These are phyloP conservation scores for Ceratocystis alfenasii DNA, from an alignment of 2,329 filamentous ascomycete genomes.

Conservation along the genomic window DNA sequence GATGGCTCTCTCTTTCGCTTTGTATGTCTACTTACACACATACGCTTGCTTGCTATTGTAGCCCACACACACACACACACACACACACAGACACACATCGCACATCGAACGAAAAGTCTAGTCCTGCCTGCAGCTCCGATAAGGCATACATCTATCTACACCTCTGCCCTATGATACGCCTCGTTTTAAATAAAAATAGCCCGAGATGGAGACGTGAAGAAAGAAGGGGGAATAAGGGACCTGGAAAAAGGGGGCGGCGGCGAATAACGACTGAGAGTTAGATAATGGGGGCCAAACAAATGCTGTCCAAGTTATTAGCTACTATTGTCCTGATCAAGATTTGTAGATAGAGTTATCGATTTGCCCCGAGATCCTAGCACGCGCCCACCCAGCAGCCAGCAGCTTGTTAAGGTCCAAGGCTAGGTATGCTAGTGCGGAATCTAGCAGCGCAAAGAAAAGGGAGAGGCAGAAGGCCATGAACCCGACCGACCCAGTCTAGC, in stretches of 20 bases:
- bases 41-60: neutral
- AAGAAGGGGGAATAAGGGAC: neutral
- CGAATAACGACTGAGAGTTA: neutral
- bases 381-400: neutral
- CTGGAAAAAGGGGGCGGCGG: neutral
- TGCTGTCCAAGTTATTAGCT: neutral
- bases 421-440: neutral
- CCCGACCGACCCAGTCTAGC: too few species aligned
- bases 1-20: neutral
- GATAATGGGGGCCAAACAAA: neutral
- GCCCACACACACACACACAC: neutral
- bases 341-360: conserved; percentile 6
- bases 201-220: neutral
- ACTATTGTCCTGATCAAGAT: neutral
- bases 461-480: neutral
- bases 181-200: neutral
- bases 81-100: neutral
- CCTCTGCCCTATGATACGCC: too few species aligned
- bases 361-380: neutral
- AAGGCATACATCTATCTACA: neutral
- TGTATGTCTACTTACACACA: neutral
- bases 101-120: neutral
- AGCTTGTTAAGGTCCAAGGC: neutral
- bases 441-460: neutral
- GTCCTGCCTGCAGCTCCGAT: neutral